Conservation (phyloP, 2,329 filamentous ascomycete species). For the Tolypocladium nubicola region DNA sequence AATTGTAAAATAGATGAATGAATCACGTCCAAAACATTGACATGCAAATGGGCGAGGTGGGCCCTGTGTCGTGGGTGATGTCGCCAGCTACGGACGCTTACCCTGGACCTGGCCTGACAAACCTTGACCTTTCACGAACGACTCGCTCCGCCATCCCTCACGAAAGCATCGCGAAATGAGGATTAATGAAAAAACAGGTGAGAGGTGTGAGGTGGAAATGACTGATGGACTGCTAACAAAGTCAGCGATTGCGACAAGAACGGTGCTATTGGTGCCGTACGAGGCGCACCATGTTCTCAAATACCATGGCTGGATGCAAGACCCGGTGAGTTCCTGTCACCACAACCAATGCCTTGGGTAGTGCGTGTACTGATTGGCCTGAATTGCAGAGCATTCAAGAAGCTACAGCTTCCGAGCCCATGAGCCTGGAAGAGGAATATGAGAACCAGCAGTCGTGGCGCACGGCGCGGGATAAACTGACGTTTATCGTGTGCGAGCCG, state of each 20-base stretch:
- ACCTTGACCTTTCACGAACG: not conserved
- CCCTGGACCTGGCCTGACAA: slow-evolving; percentile 3
- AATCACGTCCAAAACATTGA: not conserved
- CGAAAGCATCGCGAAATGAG: slow-evolving; percentile 22
- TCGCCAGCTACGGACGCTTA: not conserved
- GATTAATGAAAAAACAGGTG: slow-evolving; percentile 34
- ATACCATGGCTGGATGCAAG: slow-evolving; percentile 90
- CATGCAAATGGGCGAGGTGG: not conserved
- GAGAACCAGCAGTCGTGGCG: slow-evolving; percentile 88
- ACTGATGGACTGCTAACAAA: not conserved
- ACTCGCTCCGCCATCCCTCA: not conserved
- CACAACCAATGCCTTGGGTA: accelerated
- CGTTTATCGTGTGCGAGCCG: slow-evolving; percentile 71
- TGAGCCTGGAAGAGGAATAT: slow-evolving; percentile 74
- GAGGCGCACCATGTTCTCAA: slow-evolving; percentile 66
- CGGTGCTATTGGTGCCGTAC: slow-evolving; percentile 74
- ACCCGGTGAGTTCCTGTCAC: slow-evolving; percentile 37
- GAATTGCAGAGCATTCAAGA: slow-evolving; percentile 56
- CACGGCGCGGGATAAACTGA: slow-evolving; percentile 72
- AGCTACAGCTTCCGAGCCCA: slow-evolving; percentile 78
- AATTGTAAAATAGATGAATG: not conserved
- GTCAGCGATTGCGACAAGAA: slow-evolving; percentile 55
- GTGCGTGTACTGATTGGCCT: not conserved
- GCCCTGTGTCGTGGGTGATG: not conserved
- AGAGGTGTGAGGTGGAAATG: not conserved